A percentile compares a stretch with the other conserved stretches of the same genome.
phyloP scores from a whole-genome alignment of 2,329 filamentous ascomycete genomes.

The Talaromyces sp. region DNA sequence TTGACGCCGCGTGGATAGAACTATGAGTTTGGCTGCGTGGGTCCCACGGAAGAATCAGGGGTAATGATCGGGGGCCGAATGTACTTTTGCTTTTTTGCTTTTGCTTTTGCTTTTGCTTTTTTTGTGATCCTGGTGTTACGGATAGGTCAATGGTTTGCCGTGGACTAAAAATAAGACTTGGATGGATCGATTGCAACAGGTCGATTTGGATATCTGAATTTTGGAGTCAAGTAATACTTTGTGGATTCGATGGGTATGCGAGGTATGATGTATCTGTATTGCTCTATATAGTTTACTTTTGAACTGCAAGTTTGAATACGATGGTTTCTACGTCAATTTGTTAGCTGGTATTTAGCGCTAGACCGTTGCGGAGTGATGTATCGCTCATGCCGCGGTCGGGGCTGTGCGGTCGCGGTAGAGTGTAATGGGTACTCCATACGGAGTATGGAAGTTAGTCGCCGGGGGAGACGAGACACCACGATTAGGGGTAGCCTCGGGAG shows the following conservation, averaged over 20 bases:
- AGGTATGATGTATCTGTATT: conserved; percentile 14
- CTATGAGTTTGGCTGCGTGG: background rate
- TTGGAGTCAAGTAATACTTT: background rate
- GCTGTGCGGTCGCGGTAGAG: conserved; percentile 9
- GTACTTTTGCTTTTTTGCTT: conserved; percentile 1
- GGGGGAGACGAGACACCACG: conserved; percentile 2
- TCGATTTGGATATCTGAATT: background rate
- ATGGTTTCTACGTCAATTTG: background rate
- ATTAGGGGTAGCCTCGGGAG: background rate
- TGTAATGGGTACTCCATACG: background rate
- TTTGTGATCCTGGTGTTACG: background rate
- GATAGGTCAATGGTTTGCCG: background rate
- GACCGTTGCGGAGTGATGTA: background rate
- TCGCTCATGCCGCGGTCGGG: conserved; percentile 5
- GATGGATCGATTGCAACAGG: conserved; percentile 1
- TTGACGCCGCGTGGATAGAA: conserved; percentile 1
- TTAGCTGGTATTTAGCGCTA: background rate
- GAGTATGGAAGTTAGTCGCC: conserved; percentile 7
- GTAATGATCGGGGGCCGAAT: conserved; percentile 2
- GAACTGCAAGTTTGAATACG: no score
- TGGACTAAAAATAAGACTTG: background rate
- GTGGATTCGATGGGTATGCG: background rate
- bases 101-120: background rate
- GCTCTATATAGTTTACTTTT: no score
- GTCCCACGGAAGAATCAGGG: background rate